phyloP scores from a whole-genome alignment of 331 rosid species.

The Acacia concinna region DNA sequence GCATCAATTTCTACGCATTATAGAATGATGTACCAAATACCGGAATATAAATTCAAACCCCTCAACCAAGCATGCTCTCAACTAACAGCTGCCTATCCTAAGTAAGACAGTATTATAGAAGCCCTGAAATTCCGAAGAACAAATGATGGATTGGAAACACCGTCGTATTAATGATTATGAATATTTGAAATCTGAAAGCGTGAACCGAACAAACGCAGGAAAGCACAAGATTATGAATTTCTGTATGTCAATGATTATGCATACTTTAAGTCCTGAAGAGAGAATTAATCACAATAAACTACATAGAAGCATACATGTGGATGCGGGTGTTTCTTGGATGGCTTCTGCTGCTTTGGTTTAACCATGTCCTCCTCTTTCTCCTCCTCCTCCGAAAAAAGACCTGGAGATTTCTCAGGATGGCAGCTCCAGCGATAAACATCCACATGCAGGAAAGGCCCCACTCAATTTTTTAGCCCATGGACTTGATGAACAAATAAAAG shows the following conservation, averaged over 20 bases:
- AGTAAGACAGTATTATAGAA: not conserved
- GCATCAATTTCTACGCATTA: not conserved
- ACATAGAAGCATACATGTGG: conserved; percentile 34
- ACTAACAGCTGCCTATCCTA: not conserved
- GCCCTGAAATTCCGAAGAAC: not conserved
- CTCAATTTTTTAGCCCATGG: not conserved
- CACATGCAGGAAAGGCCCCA: not conserved
- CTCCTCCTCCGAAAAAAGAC: conserved; percentile 8
- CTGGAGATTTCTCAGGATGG: conserved; percentile 15
- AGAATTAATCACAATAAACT: not conserved
- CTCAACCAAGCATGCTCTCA: not conserved
- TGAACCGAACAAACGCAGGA: not conserved
- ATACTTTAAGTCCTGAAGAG: conserved; percentile 4
- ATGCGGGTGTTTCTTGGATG: conserved; percentile 44
- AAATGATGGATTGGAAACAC: conserved; percentile 1
- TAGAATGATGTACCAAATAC: not conserved
- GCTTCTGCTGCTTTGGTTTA: conserved; percentile 67
- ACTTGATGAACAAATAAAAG: not conserved
- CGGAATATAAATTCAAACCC: conserved; percentile 26
- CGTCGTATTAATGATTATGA: not conserved
- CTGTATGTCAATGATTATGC: not conserved
- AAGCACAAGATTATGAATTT: not conserved
- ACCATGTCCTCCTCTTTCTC: conserved; percentile 48
- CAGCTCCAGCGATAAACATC: not conserved
- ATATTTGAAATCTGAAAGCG: conserved; percentile 4